Conservation (phyloP, 2,329 filamentous ascomycete species). For the Hypoxylon sp. region DNA sequence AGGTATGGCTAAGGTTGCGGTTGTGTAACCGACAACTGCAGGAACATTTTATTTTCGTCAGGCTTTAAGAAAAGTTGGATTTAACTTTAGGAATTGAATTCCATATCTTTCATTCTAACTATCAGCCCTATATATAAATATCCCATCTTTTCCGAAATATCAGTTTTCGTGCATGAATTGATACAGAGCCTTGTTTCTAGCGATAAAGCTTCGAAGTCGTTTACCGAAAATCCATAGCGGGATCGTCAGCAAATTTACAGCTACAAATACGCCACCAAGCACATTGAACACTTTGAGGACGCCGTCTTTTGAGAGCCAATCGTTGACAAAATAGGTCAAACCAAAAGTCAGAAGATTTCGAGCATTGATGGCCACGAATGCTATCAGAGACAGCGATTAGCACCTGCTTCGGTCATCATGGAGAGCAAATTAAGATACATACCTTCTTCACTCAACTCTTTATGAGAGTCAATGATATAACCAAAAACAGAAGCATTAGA, state of each 20-base stretch:
- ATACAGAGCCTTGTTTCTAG: constrained; percentile 55
- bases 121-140: background rate
- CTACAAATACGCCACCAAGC: constrained; percentile 60
- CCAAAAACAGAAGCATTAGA: constrained; percentile 64
- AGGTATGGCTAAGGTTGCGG: background rate
- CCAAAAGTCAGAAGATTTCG: constrained; percentile 64
- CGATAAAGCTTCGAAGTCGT: constrained; percentile 60
- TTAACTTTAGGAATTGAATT: background rate
- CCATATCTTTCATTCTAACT: constrained; percentile 8
- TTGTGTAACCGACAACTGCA: background rate
- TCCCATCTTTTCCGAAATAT: background rate
- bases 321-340: constrained; percentile 61
- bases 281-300: constrained; percentile 57
- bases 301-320: constrained; percentile 57
- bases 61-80: background rate
- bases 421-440: background rate
- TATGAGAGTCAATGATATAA: constrained; percentile 66
- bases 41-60: constrained; percentile 4
- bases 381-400: constrained; percentile 44
- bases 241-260: constrained; percentile 62
- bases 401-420: background rate
- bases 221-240: constrained; percentile 67
- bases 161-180: constrained; percentile 52
- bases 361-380: constrained; percentile 67
- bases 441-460: constrained; percentile 61